A percentile compares a stretch with the other conserved stretches of the same genome.
These are phyloP conservation scores for Crithidia bombi DNA, from an alignment of 208 protist species.

Conservation along the genomic window DNA sequence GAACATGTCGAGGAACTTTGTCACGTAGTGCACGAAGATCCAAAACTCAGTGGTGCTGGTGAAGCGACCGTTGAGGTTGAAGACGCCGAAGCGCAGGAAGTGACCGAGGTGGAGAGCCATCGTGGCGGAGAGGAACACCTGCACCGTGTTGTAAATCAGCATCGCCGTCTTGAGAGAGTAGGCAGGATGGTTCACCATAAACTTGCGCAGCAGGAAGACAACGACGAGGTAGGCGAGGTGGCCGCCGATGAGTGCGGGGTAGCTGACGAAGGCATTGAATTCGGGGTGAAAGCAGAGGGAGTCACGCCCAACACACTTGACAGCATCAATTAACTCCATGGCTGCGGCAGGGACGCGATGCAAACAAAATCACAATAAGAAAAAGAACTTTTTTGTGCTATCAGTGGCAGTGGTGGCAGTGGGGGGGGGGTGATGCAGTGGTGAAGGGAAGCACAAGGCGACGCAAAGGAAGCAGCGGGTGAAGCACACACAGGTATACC, in stretches of 20 bases:
- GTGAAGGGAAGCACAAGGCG: too few species aligned
- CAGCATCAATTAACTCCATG: conserved; percentile 18
- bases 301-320: conserved; percentile 44
- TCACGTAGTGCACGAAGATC: conserved; percentile 88
- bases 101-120: conserved; percentile 75
- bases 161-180: conserved; percentile 61
- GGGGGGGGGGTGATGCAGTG: too few species aligned
- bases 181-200: conserved; percentile 60
- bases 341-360: not conserved
- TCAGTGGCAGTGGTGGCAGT: not conserved
- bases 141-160: conserved; percentile 85
- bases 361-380: not conserved
- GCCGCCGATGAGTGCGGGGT: conserved; percentile 51
- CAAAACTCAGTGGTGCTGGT: conserved; percentile 74
- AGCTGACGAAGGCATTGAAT: conserved; percentile 65
- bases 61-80: conserved; percentile 83
- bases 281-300: conserved; percentile 76
- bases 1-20: conserved; percentile 90
- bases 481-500: too few species aligned
- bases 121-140: conserved; percentile 77
- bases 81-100: conserved; percentile 59
- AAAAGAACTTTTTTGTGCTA: too few species aligned
- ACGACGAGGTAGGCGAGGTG: conserved; percentile 73
- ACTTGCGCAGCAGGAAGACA: conserved; percentile 42
- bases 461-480: too few species aligned